These are phyloP conservation scores for Fomitopsis pulvina DNA, from an alignment of 768 basidiomycete species.

Conservation along the genomic window DNA sequence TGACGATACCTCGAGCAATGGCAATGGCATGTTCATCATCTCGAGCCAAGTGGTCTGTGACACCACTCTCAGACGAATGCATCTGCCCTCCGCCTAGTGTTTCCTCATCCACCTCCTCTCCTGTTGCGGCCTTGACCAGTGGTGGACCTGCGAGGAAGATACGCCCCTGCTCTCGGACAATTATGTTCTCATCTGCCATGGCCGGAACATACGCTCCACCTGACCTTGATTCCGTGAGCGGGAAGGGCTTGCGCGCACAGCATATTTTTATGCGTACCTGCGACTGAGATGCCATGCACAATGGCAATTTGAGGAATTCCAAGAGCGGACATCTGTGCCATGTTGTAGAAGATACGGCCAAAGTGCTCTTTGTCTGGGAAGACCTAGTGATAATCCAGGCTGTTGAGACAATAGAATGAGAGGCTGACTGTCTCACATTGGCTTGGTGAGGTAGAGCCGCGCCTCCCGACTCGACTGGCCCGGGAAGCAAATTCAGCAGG, in stretches of 20 bases:
- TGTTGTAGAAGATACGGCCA: constrained; percentile 95
- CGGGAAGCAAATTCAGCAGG: background rate
- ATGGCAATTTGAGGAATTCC: constrained; percentile 89
- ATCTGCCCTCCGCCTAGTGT: constrained; percentile 85
- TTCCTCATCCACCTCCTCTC: constrained; percentile 90
- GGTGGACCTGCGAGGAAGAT: constrained; percentile 96
- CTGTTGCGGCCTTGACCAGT: constrained; percentile 90
- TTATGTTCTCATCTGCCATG: constrained; percentile 93
- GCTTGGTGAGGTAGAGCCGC: constrained; percentile 91
- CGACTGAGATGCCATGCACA: constrained; percentile 93
- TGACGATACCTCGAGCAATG: constrained; percentile 69
- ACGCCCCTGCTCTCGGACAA: constrained; percentile 83
- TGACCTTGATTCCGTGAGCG: constrained; percentile 18
- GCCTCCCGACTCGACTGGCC: constrained; percentile 85
- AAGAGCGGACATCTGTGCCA: constrained; percentile 93
- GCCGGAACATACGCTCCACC: constrained; percentile 93
- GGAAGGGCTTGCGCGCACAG: too few species aligned
- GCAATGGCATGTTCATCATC: constrained; percentile 83
- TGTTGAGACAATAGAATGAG: background rate
- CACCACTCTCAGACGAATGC: constrained; percentile 89
- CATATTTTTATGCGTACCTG: too few species aligned
- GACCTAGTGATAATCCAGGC: constrained; percentile 33
- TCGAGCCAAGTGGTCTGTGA: constrained; percentile 81
- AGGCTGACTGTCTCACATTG: constrained; percentile 38
- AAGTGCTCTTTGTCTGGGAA: constrained; percentile 96